A percentile compares a stretch with the other conserved stretches of the same genome.
phyloP scores from a whole-genome alignment of 78 protist genomes.

The Dictyostelium purpureum region DNA sequence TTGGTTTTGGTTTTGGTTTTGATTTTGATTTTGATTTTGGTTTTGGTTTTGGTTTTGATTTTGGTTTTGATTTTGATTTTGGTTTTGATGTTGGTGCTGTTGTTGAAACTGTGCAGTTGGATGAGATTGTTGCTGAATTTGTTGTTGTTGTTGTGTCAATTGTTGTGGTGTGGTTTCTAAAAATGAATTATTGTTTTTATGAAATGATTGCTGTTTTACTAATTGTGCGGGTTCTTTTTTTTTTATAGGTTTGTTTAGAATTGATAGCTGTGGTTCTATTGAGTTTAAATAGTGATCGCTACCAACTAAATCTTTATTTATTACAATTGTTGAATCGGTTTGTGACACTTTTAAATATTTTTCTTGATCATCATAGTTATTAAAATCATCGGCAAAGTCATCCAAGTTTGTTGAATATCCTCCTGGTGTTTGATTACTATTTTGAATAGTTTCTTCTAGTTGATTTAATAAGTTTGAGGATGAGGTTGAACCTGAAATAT shows the following conservation, averaged over 20 bases:
- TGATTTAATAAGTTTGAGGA: neutral
- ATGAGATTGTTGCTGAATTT: neutral
- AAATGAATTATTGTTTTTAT: neutral
- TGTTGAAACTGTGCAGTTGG: neutral
- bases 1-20: neutral
- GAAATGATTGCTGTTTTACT: neutral
- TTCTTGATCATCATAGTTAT: neutral
- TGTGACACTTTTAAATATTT: neutral
- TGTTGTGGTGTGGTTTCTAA: neutral
- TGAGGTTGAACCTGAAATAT: neutral
- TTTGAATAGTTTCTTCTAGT: neutral
- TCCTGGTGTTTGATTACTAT: neutral
- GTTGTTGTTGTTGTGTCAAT: neutral
- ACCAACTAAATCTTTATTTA: slow-evolving; percentile 8
- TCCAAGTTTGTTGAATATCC: neutral
- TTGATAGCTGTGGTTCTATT: slow-evolving; percentile 6
- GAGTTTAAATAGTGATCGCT: neutral
- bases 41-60: neutral
- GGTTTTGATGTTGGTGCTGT: neutral
- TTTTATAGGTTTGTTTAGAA: slow-evolving; percentile 1
- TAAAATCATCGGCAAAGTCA: neutral
- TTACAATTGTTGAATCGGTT: neutral
- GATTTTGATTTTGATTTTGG: neutral
- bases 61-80: neutral
- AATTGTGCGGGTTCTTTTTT: slow-evolving; percentile 7